Evolutionary conservation across 2,329 filamentous ascomycete species (phyloP).

Genomic region (Westerdykella aurantiaca): DNA sequence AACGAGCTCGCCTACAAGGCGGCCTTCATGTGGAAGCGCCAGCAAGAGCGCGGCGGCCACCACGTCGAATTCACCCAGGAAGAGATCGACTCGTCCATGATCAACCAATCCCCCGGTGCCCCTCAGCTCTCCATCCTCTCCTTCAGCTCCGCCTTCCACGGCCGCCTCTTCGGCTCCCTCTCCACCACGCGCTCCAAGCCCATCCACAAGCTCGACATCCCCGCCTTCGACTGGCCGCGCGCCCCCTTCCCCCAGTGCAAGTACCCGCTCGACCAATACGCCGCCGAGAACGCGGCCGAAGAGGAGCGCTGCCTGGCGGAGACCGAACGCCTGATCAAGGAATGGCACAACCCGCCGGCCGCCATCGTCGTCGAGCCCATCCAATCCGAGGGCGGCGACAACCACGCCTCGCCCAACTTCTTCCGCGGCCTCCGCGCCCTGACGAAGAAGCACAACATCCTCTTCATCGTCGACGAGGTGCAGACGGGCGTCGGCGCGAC

Average conservation of each 20-base stretch:
- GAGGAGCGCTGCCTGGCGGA: conserved; percentile 77
- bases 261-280: conserved; percentile 78
- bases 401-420: conserved; percentile 83
- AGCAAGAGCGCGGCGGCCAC: conserved; percentile 71
- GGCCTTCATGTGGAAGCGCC: conserved; percentile 86
- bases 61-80: conserved; percentile 72
- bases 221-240: conserved; percentile 91
- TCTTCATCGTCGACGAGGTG: conserved; percentile 90
- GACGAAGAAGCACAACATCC: conserved; percentile 69
- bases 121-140: conserved; percentile 79
- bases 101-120: conserved; percentile 72
- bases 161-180: conserved; percentile 78
- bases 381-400: conserved; percentile 90
- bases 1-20: conserved; percentile 95
- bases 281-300: conserved; percentile 71
- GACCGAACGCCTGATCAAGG: conserved; percentile 73
- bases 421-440: conserved; percentile 78
- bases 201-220: conserved; percentile 92
- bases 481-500: conserved; percentile 91
- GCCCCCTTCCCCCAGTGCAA: conserved; percentile 79
- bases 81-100: conserved; percentile 70
- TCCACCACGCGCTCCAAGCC: conserved; percentile 89
- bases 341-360: conserved; percentile 71
- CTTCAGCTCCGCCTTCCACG: conserved; percentile 85
- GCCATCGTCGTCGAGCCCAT: conserved; percentile 85